A percentile compares a stretch with the other conserved stretches of the same genome.
Conservation (phyloP, 1,139 yeast species). For the Yamadazyma sp. region DNA sequence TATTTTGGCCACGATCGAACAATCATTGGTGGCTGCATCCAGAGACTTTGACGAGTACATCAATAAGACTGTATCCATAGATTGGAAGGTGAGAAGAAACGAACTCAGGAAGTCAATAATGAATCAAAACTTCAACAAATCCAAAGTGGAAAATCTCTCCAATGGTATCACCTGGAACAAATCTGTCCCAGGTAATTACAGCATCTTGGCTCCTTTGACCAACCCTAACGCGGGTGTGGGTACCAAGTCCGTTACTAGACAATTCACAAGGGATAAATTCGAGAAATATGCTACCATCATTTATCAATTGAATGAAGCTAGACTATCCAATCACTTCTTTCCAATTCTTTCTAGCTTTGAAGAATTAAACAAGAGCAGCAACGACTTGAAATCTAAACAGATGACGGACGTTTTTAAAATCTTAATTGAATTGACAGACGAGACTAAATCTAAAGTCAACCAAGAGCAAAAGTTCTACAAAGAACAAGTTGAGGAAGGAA, state of each 20-base stretch:
- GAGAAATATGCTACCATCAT: slow-evolving; percentile 74
- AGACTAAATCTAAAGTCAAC: slow-evolving; percentile 31
- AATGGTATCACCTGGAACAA: slow-evolving; percentile 35
- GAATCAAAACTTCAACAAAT: slow-evolving; percentile 12
- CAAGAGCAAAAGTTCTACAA: slow-evolving; percentile 50
- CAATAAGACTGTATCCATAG: slow-evolving; percentile 69
- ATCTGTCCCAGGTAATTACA: slow-evolving; percentile 35
- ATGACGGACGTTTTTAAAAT: slow-evolving; percentile 66
- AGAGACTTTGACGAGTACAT: slow-evolving; percentile 80
- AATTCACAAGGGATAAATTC: slow-evolving; percentile 56
- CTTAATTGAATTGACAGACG: slow-evolving; percentile 43
- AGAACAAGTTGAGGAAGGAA: slow-evolving; percentile 26
- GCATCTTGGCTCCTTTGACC: slow-evolving; percentile 35
- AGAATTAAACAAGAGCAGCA: slow-evolving; percentile 49
- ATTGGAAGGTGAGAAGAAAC: slow-evolving; percentile 79
- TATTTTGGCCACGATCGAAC: slow-evolving; percentile 81
- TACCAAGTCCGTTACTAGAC: slow-evolving; percentile 24
- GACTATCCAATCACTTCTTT: slow-evolving; percentile 52
- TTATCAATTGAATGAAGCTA: slow-evolving; percentile 65
- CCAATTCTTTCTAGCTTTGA: slow-evolving; percentile 55
- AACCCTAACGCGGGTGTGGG: slow-evolving; percentile 14
- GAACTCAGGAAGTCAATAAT: slow-evolving; percentile 69
- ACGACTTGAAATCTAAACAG: slow-evolving; percentile 62
- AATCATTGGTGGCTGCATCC: slow-evolving; percentile 70
- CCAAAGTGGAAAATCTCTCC: slow-evolving; percentile 9